Evolutionary conservation across 441 rosid genomes (phyloP).

Genomic region (Populus tomentosa): DNA sequence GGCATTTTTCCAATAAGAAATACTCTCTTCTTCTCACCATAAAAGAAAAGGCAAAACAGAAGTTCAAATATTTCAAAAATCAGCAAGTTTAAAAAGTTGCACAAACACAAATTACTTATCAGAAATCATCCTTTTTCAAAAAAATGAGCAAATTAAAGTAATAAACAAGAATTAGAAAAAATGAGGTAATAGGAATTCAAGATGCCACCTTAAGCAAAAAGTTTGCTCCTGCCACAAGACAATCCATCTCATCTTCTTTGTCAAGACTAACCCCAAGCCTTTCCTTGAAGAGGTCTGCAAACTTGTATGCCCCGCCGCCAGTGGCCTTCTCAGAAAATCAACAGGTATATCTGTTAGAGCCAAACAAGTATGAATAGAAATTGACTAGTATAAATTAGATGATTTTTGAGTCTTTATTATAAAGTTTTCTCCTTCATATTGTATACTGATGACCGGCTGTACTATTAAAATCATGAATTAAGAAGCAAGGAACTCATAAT

Average conservation of each 20-base stretch:
- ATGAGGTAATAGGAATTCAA: neutral
- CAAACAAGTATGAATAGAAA: neutral
- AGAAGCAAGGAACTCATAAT: neutral
- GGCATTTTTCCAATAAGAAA: neutral
- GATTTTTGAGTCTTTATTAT: neutral
- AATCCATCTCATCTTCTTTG: slow-evolving; percentile 98
- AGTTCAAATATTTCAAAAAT: neutral
- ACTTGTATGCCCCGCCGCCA: slow-evolving; percentile 99
- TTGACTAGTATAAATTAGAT: neutral
- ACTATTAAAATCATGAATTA: neutral
- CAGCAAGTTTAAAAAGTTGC: neutral
- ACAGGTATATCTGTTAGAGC: slow-evolving; percentile 11
- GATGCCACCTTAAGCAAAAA: slow-evolving; percentile 81
- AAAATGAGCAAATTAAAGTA: neutral
- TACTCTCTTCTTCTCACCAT: neutral
- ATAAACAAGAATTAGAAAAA: neutral
- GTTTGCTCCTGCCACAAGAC: slow-evolving; percentile 98
- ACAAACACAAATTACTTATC: neutral
- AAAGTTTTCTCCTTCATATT: neutral
- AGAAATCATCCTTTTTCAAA: neutral
- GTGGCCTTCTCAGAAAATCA: slow-evolving; percentile 71
- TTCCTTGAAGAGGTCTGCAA: slow-evolving; percentile 90
- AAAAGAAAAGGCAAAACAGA: neutral
- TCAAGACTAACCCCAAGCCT: slow-evolving; percentile 93
- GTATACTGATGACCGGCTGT: neutral